A percentile compares a stretch with the other conserved stretches of the same genome.
Evolutionary conservation across 192 early-diverging fungal genomes (phyloP).

Genomic region (Diversispora epigaea): DNA sequence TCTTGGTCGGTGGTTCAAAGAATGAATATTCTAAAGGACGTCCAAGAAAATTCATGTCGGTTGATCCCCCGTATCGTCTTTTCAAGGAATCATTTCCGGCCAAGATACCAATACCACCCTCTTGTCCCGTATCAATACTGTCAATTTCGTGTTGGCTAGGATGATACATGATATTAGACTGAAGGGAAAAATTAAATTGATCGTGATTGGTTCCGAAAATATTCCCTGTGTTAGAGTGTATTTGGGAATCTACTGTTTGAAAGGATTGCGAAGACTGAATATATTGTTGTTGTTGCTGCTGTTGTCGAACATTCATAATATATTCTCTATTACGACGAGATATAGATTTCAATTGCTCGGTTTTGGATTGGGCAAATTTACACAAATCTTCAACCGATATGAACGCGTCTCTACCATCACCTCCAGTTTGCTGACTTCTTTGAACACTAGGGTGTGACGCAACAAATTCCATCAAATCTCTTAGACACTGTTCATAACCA

Average conservation of each 20-base stretch:
- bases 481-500: slow-evolving; percentile 32
- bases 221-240: not conserved
- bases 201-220: slow-evolving; percentile 1
- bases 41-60: slow-evolving; percentile 17
- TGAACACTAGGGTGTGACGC: slow-evolving; percentile 22
- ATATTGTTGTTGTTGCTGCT: slow-evolving; percentile 10
- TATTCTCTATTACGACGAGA: not conserved
- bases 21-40: not conserved
- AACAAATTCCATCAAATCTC: slow-evolving; percentile 26
- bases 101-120: slow-evolving; percentile 22
- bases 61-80: not conserved
- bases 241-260: not conserved
- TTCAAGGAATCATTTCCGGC: slow-evolving; percentile 15
- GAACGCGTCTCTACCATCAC: not conserved
- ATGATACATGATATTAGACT: not conserved
- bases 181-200: slow-evolving; percentile 25
- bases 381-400: slow-evolving; percentile 12
- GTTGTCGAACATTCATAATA: not conserved
- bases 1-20: not conserved
- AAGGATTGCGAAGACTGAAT: not conserved
- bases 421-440: slow-evolving; percentile 13
- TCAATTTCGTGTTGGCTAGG: slow-evolving; percentile 28
- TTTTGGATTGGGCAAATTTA: slow-evolving; percentile 10
- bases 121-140: slow-evolving; percentile 17
- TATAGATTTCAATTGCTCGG: slow-evolving; percentile 1